Evolutionary conservation across 2,329 filamentous ascomycete species (phyloP), one percentile per base, ranked within the genome.

Genomic region (Aspergillus sclerotialis): DNA sequence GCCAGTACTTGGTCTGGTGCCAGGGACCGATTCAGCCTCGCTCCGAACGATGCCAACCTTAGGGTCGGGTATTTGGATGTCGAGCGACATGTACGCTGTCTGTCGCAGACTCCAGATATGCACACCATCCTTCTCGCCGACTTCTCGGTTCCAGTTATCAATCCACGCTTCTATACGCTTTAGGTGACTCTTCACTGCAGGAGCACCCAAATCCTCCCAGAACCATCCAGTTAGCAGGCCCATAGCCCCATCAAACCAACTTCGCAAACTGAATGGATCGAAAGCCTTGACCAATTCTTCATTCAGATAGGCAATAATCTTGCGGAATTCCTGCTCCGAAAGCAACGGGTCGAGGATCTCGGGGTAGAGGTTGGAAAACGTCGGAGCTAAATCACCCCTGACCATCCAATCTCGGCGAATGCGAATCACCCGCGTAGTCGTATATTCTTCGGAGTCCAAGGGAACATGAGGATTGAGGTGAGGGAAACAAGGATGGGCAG

Each of bases 321-420:
- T 72, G 3, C 92, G 78, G 54, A 98, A 98, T 49, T 94, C 86
- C 39, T 82, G 80, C 59, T 98, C 92, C 1, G 78, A 74, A 28
- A 98, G 66, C 19, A 89, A 78, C 0, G 88, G 86, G 46, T 95
- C 89, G 6, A 98, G 70, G 38, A 98, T 94, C 56, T 98, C 92
- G 0, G 92, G 92, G 52, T 98, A 98, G 3, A 95, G 70, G 51
- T 96, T 95, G 11, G 86, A 92, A 56, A 93, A 96, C 0, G 89
- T 87, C 0, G 92, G 92, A 1, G 89, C 90, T 17, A 94, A 68
- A 60, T 98, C 92, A 23, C 90, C 92, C 40, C 81, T 76, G 18
- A 89, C 63, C 64, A 96, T 81, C 84, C 89, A 98, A 61, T 98
- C 92, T 27, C 92, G 76, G 38, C 82, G 80, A 43, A 98, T 82